Evolutionary conservation across 306 rosid genomes (phyloP), one percentile per base, ranked within the genome.

Genomic region (Malus fusca): DNA sequence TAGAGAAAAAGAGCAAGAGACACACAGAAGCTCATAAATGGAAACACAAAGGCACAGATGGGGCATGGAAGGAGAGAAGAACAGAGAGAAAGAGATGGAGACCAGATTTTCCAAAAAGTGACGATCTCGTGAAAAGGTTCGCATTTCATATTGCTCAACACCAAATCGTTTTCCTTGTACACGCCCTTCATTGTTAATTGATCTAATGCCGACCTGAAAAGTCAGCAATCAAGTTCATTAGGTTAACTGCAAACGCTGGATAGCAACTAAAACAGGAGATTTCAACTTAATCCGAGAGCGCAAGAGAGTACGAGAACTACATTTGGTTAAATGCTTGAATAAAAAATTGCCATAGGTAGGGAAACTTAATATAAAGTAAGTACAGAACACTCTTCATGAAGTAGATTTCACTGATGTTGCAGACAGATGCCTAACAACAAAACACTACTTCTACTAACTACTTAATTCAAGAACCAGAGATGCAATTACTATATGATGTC

Each of bases 91-190:
- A 70, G 72, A 73, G 85, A 85, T 42, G 79, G 25, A 69, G 18
- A 95, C 98, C 98, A 92, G 81, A 77, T 90, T 95, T 82, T 95
- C 99, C 73, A 95, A 86, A 75, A 81, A 64, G 33, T 79, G 76
- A 0, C 88, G 90, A 83, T 95, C 99, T 82, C 82, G 88, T 52
- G 93, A 92, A 83, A 95, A 92, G 73, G 88, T 88, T 35, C 92
- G 87, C 99, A 95, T 95, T 86, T 95, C 99, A 83, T 81, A 90
- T 78, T 89, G 99, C 84, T 95, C 99, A 14, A 89, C 97, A 17
- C 99, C 99, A 77, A 89, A 95, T 55, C 70, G 88, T 81, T 95
- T 88, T 73, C 88, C 97, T 76, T 95, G 99, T 73, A 83, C 96
- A 66, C 93, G 95, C 60, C 99, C 99, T 92, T 92, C 99, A 18